A percentile compares a stretch with the other conserved stretches of the same genome.
These are phyloP conservation scores for Echeveria elegans DNA, from an alignment of 164 flowering plant species.

Conservation along the genomic window DNA sequence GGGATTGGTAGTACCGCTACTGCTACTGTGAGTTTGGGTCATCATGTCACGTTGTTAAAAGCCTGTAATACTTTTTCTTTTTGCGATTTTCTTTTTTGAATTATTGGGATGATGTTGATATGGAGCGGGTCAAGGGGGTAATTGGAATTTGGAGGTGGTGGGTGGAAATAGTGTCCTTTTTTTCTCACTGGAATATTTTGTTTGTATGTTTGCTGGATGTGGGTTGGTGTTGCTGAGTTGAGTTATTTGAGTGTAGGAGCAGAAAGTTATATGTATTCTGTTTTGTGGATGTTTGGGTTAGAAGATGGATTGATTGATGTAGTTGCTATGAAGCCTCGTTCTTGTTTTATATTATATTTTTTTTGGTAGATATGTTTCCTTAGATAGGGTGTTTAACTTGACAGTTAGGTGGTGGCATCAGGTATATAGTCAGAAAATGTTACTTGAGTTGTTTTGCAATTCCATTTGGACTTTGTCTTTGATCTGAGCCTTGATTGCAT, in stretches of 20 bases:
- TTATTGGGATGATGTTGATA: background rate
- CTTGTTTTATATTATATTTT: background rate
- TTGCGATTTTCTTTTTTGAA: background rate
- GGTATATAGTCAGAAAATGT: background rate
- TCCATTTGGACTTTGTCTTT: background rate
- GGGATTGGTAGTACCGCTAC: background rate
- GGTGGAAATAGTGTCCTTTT: background rate
- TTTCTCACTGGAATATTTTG: constrained; percentile 4
- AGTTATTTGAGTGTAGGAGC: background rate
- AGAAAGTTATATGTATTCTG: background rate
- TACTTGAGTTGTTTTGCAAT: background rate
- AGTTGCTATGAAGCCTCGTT: background rate
- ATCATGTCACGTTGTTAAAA: background rate
- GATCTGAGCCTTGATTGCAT: background rate
- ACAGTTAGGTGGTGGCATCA: constrained; percentile 4
- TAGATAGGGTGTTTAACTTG: constrained; percentile 1
- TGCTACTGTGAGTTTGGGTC: too few relatives aligned
- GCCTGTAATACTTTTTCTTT: background rate
- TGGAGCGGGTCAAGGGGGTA: background rate
- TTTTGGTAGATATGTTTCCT: background rate
- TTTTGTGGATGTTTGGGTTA: background rate
- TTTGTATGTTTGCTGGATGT: background rate
- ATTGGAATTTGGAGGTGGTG: background rate
- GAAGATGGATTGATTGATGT: background rate
- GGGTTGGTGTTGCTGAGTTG: background rate